These are phyloP conservation scores for Alnus rubra DNA, from an alignment of 306 rosid species.

Conservation along the genomic window DNA sequence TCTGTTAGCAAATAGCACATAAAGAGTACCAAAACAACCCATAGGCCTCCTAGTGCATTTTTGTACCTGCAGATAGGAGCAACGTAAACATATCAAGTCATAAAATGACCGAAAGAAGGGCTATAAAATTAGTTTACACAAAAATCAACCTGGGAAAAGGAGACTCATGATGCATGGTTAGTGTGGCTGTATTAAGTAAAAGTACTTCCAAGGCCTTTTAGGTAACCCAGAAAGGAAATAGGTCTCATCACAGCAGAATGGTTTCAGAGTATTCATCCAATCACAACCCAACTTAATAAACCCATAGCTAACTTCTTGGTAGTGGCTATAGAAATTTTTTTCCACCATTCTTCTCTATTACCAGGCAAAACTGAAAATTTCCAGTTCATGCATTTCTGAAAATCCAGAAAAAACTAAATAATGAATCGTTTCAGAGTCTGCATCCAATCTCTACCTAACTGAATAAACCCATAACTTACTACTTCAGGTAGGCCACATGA, in stretches of 20 bases:
- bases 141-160: not conserved
- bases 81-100: not conserved
- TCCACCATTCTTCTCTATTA: not conserved
- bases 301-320: not conserved
- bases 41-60: slow-evolving; percentile 78
- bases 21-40: slow-evolving; percentile 70
- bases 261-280: not conserved
- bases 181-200: not conserved
- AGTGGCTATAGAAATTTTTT: not conserved
- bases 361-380: not conserved
- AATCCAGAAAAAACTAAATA: not conserved
- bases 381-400: not conserved
- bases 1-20: slow-evolving; percentile 61
- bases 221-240: not conserved
- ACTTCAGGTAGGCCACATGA: not conserved
- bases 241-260: not conserved
- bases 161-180: not conserved
- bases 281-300: not conserved
- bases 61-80: slow-evolving; percentile 55
- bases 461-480: not conserved
- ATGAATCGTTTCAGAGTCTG: not conserved
- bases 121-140: not conserved
- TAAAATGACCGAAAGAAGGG: not conserved
- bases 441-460: not conserved
- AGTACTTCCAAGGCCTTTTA: not conserved